These are phyloP conservation scores for Lippia alba DNA, from an alignment of 305 asterid genomes.

Conservation along the genomic window DNA sequence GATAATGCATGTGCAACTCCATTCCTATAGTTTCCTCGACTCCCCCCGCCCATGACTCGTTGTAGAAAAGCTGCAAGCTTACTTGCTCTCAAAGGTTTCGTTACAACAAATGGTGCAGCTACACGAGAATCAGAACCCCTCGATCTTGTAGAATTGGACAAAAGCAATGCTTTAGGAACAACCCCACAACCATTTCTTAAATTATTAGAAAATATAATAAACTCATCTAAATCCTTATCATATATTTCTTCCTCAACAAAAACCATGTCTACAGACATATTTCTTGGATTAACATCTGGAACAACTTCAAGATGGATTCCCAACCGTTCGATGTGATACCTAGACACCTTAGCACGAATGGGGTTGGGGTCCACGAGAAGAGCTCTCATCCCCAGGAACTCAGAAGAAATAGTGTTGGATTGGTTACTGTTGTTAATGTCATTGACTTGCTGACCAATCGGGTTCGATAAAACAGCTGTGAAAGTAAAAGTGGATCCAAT, in stretches of 20 bases:
- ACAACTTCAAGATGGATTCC: conserved; percentile 75
- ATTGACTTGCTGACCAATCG: conserved; percentile 40
- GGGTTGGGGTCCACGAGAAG: conserved; percentile 79
- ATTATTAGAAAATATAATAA: conserved; percentile 39
- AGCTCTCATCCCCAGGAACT: conserved; percentile 77
- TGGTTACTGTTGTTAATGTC: conserved; percentile 22
- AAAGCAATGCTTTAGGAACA: conserved; percentile 58
- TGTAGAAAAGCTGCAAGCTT: conserved; percentile 86
- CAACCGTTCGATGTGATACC: conserved; percentile 78
- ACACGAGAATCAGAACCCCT: conserved; percentile 38
- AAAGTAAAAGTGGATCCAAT: conserved; percentile 91
- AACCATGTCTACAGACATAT: conserved; percentile 48
- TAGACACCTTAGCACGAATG: conserved; percentile 72
- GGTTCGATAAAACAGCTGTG: conserved; percentile 74
- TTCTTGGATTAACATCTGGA: conserved; percentile 39
- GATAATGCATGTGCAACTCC: conserved; percentile 58
- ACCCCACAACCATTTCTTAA: conserved; percentile 37
- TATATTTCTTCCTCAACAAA: conserved; percentile 81
- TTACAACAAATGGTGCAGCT: conserved; percentile 54
- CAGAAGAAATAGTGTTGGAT: conserved; percentile 47
- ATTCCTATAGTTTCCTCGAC: conserved; percentile 51
- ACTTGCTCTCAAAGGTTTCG: conserved; percentile 85
- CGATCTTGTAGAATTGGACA: conserved; percentile 58
- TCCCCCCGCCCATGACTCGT: conserved; percentile 76
- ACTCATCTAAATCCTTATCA: conserved; percentile 54